phyloP scores from a whole-genome alignment of 2,329 filamentous ascomycete genomes.

The Purpureocillium takamizusanense region DNA sequence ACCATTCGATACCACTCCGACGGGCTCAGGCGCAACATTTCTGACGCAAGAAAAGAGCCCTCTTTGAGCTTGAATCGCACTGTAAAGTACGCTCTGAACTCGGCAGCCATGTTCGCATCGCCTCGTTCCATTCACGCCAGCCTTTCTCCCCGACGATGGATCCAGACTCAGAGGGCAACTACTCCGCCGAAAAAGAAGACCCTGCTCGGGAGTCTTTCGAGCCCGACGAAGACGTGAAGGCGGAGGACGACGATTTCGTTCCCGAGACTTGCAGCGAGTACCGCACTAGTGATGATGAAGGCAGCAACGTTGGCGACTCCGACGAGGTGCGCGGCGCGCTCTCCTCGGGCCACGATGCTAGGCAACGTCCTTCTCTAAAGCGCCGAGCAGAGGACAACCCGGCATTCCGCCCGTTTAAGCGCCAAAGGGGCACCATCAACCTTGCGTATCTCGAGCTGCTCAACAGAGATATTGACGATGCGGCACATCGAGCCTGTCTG shows the following conservation, averaged over 20 bases:
- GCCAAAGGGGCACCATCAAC: conserved; percentile 33
- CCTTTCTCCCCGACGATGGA: too few species aligned
- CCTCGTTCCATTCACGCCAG: too few species aligned
- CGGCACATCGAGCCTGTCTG: conserved; percentile 26
- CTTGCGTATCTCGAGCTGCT: conserved; percentile 39
- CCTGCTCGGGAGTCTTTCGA: too few species aligned
- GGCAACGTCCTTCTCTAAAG: conserved; percentile 17
- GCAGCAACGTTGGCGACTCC: conserved; percentile 3
- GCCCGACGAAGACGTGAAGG: neutral
- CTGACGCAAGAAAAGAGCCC: too few species aligned
- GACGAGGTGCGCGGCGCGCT: neutral
- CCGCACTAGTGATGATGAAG: neutral
- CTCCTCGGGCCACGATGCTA: conserved; percentile 1
- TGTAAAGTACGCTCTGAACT: too few species aligned
- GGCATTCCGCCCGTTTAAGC: conserved; percentile 31
- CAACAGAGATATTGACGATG: conserved; percentile 51
- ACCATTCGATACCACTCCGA: too few species aligned
- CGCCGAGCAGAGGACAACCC: conserved; percentile 15
- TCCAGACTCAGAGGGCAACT: too few species aligned
- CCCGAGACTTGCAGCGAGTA: neutral
- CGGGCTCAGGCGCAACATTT: too few species aligned
- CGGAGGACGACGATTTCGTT: too few species aligned
- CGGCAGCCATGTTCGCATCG: too few species aligned
- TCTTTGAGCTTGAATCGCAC: too few species aligned
- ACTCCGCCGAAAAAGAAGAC: too few species aligned